Evolutionary conservation across 352 stramenopile genomes (phyloP).

Genomic region (Phytophthora uliginosa): DNA sequence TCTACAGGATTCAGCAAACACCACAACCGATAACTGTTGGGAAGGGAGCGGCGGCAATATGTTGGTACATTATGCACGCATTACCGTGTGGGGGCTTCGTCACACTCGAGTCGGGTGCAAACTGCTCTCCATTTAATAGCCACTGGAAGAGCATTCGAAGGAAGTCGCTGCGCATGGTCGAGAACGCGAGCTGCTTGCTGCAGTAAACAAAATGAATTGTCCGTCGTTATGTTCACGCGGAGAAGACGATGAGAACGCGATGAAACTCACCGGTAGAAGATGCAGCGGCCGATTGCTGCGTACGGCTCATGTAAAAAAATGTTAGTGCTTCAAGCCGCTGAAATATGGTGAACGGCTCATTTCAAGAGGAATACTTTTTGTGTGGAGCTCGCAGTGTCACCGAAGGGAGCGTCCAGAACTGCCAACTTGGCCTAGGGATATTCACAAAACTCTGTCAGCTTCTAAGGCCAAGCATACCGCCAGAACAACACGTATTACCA

Average conservation of each 20-base stretch:
- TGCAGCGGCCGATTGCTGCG: conserved; percentile 23
- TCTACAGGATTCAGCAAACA: neutral
- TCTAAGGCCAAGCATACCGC: neutral
- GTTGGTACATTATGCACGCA: neutral
- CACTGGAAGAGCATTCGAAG: conserved; percentile 46
- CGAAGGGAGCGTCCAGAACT: conserved; percentile 23
- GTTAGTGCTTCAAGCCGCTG: conserved; percentile 2
- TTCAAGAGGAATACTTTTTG: conserved; percentile 15
- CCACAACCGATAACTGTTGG: neutral
- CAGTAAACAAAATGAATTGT: neutral
- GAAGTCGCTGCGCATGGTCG: conserved; percentile 46
- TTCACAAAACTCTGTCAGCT: conserved; percentile 2
- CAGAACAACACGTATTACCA: conserved; percentile 31
- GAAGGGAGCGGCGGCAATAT: neutral
- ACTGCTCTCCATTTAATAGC: conserved; percentile 29
- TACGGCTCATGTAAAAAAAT: conserved; percentile 16
- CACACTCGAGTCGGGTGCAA: conserved; percentile 15
- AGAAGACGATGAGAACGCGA: neutral
- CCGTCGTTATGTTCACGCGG: neutral
- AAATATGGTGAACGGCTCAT: neutral
- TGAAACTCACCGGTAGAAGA: conserved; percentile 34
- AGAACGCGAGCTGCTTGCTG: conserved; percentile 44
- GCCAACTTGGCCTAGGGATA: conserved; percentile 31
- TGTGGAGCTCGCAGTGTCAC: conserved; percentile 4
- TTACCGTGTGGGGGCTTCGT: conserved; percentile 1